These are phyloP conservation scores for Cyberlindnera japonica DNA, from an alignment of 805 yeast genomes.

Conservation along the genomic window DNA sequence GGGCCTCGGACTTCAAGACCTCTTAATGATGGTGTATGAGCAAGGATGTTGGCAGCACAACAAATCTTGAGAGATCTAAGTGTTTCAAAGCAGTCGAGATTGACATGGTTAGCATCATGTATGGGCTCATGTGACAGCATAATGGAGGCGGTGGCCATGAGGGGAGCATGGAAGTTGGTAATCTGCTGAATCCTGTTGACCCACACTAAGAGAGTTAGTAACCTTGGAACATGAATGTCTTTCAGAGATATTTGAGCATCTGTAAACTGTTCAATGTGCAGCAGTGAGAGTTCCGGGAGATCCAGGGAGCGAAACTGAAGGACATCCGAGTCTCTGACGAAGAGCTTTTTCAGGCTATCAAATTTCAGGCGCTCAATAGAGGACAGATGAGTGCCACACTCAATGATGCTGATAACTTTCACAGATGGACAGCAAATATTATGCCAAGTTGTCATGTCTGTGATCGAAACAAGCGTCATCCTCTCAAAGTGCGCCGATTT, in stretches of 20 bases:
- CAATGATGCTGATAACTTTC: constrained; percentile 3
- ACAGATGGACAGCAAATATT: constrained; percentile 10
- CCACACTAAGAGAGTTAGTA: constrained; percentile 12
- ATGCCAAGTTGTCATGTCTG: constrained; percentile 14
- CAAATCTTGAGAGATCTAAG: constrained; percentile 14
- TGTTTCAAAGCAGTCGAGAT: constrained; percentile 14
- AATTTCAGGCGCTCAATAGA: constrained; percentile 6
- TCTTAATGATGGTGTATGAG: constrained; percentile 5
- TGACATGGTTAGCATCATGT: background rate
- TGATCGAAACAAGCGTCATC: constrained; percentile 6
- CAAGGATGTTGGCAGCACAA: constrained; percentile 15
- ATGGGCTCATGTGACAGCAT: constrained; percentile 21
- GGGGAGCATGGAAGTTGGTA: constrained; percentile 9
- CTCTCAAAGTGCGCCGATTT: background rate
- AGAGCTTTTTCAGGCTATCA: constrained; percentile 1
- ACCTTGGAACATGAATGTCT: constrained; percentile 11
- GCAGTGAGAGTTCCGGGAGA: constrained; percentile 7
- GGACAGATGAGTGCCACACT: constrained; percentile 6
- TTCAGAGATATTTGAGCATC: constrained; percentile 10
- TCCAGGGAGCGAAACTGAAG: constrained; percentile 3
- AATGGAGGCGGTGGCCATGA: constrained; percentile 9
- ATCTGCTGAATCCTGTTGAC: constrained; percentile 10
- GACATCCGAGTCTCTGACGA: constrained; percentile 16
- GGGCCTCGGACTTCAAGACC: constrained; percentile 20
- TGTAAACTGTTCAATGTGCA: constrained; percentile 20